These are phyloP conservation scores for Stellera chamaejasme DNA, from an alignment of 345 rosid genomes.

Conservation along the genomic window DNA sequence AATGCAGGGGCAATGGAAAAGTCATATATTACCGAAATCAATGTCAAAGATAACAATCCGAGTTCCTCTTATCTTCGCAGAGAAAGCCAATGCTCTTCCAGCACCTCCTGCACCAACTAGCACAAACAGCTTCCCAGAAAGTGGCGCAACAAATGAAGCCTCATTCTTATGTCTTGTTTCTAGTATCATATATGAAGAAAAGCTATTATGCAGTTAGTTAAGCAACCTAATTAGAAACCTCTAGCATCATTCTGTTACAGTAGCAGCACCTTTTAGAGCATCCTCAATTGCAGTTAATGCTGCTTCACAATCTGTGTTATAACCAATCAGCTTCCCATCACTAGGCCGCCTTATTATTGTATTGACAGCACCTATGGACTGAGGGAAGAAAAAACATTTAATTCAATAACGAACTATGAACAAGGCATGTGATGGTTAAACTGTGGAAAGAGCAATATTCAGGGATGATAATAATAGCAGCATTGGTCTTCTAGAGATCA, in stretches of 20 bases:
- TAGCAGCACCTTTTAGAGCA: conserved; percentile 37
- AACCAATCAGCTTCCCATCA: conserved; percentile 45
- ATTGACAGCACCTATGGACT: conserved; percentile 45
- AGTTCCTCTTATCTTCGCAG: conserved; percentile 50
- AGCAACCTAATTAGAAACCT: conserved; percentile 1
- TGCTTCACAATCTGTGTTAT: conserved; percentile 48
- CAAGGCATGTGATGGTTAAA: too few species aligned
- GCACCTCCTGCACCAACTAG: conserved; percentile 65
- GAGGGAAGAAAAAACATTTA: conserved; percentile 5
- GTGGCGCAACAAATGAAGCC: conserved; percentile 16
- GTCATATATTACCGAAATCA: conserved; percentile 30
- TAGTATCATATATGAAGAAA: background rate
- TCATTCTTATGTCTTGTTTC: conserved; percentile 19
- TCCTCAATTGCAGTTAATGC: conserved; percentile 47
- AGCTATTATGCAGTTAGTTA: background rate
- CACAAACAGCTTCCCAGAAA: conserved; percentile 44
- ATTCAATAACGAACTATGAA: background rate
- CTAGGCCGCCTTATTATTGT: conserved; percentile 41
- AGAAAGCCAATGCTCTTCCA: conserved; percentile 60
- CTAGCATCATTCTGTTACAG: background rate
- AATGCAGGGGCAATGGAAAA: background rate
- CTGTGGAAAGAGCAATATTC: too few species aligned
- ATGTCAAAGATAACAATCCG: conserved; percentile 41
- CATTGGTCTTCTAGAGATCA: conserved; percentile 4
- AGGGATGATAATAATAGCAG: background rate